Evolutionary conservation across 129 eudicot genomes (phyloP), one percentile per base, ranked within the genome.

Genomic region (Kitagawia praeruptora): DNA sequence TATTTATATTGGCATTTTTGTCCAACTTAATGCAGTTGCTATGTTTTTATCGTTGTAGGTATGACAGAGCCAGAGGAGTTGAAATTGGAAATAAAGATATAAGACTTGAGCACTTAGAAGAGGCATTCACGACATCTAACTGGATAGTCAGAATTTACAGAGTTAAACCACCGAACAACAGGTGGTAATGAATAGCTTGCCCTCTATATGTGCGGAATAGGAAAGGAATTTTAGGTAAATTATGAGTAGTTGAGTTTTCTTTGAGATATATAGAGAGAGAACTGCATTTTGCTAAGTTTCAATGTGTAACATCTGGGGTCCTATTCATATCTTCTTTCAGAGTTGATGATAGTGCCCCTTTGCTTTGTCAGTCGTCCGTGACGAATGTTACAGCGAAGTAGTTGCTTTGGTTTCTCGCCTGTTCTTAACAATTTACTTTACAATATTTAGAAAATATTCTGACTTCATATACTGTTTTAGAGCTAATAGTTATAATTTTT

Each of bases 51-150:
- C 25, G 28, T 81, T 56, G 82, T 96, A 94, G 97, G 79, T 94
- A 88, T 81, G 98, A 94, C 79, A 84, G 97, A 83, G 97, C 98
- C 15, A 85, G 98, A 81, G 97, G 98, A 3, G 97, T 95, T 27
- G 98, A 95, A 85, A 95, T 95, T 7, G 97, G 98, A 77, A 95
- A 95, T 40, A 95, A 95, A 82, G 98, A 95, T 79, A 88, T 95
- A 77, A 94, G 92, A 83, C 92, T 94, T 67, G 97, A 94, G 76
- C 79, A 92, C 84, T 82, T 94, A 77, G 97, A 94, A 85, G 98
- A 94, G 82, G 97, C 98, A 82, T 92, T 85, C 86, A 94, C 98
- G 8, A 92, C 98, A 56, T 91, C 98, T 25, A 94, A 94, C 83
- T 94, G 98, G 97, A 94, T 94, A 44, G 92, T 94, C 21, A 85